A percentile compares a stretch with the other conserved stretches of the same genome.
Evolutionary conservation across 208 protist genomes (phyloP).

Genomic region (Novymonas esmeraldas): DNA sequence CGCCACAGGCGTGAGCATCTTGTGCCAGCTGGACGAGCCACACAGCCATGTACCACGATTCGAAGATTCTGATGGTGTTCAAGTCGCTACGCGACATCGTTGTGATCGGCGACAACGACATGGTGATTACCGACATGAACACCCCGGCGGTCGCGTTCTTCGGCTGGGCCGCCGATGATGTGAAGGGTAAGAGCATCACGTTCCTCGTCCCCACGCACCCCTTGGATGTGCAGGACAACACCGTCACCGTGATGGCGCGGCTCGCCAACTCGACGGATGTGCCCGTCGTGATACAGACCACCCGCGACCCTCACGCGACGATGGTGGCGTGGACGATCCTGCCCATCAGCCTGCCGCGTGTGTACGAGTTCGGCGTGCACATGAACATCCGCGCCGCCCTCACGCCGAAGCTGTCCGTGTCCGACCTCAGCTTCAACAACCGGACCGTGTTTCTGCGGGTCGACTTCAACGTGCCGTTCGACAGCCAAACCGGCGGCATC

Average conservation of each 20-base stretch:
- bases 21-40: too few species aligned
- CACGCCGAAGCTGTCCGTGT: conserved; percentile 87
- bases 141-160: conserved; percentile 73
- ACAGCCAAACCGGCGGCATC: conserved; percentile 91
- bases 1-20: too few species aligned
- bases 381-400: conserved; percentile 88
- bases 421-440: conserved; percentile 85
- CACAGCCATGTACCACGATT: conserved; percentile 62
- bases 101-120: conserved; percentile 90
- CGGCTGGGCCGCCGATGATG: conserved; percentile 69
- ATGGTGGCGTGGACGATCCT: conserved; percentile 89
- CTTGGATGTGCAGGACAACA: conserved; percentile 81
- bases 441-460: conserved; percentile 97
- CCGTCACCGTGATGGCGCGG: conserved; percentile 73
- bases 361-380: conserved; percentile 90
- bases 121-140: conserved; percentile 92
- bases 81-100: conserved; percentile 89
- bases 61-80: conserved; percentile 88
- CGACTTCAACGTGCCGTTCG: conserved; percentile 99
- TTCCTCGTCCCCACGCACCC: conserved; percentile 89
- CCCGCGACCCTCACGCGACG: conserved; percentile 85
- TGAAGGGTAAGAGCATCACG: conserved; percentile 88
- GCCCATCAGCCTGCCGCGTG: conserved; percentile 70
- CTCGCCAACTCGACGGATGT: conserved; percentile 62
- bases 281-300: conserved; percentile 86